Evolutionary conservation across 495 filamentous ascomycete species (phyloP).

Genomic region (Xylaria nigripes): DNA sequence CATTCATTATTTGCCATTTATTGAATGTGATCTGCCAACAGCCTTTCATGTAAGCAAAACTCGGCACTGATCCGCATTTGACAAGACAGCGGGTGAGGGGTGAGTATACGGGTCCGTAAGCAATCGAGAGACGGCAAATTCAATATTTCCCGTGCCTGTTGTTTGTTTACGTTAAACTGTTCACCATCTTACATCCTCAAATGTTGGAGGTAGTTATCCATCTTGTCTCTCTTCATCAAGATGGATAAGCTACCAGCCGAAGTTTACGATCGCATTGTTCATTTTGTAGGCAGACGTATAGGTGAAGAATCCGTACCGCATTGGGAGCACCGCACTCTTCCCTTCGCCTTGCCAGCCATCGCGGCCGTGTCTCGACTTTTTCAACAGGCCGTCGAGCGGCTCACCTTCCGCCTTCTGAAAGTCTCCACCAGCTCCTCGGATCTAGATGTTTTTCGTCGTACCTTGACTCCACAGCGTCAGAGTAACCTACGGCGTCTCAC

Average conservation of each 20-base stretch:
- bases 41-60: no score
- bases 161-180: no score
- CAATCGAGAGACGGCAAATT: no score
- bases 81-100: no score
- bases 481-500: background rate
- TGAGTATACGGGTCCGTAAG: no score
- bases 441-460: background rate
- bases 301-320: background rate
- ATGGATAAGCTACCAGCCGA: slow-evolving; percentile 1
- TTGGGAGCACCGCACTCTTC: background rate
- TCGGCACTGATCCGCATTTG: no score
- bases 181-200: no score
- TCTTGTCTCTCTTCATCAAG: no score
- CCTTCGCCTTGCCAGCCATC: background rate
- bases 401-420: background rate
- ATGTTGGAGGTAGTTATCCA: no score
- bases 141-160: no score
- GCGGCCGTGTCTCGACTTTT: background rate
- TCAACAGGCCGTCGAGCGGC: background rate
- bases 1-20: no score
- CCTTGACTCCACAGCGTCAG: background rate
- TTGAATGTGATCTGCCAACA: no score
- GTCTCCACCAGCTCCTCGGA: background rate
- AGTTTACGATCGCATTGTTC: background rate
- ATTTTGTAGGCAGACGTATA: background rate